phyloP scores from a whole-genome alignment of 345 rosid species.

The Citrus inodora region DNA sequence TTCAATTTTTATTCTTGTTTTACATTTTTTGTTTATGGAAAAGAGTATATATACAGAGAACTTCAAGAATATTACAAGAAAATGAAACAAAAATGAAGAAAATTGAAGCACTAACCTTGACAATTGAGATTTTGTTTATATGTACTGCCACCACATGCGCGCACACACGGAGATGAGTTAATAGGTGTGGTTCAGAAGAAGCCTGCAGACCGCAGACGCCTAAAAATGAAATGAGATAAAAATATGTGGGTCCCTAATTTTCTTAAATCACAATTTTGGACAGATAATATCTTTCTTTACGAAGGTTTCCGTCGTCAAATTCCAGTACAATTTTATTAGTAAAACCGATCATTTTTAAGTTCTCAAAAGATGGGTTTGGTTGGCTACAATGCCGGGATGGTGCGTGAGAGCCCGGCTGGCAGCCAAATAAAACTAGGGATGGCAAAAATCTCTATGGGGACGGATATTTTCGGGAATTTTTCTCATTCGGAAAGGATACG shows the following conservation, averaged over 20 bases:
- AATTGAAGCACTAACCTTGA: slow-evolving; percentile 3
- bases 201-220: background rate
- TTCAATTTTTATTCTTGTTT: background rate
- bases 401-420: too few relatives aligned
- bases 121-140: background rate
- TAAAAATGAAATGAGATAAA: background rate
- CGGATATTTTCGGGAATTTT: too few relatives aligned
- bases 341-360: too few relatives aligned
- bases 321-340: background rate
- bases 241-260: background rate
- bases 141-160: background rate
- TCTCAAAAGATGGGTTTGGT: too few relatives aligned
- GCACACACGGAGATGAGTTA: background rate
- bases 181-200: background rate
- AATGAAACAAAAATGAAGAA: background rate
- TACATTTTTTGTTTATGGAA: too few relatives aligned
- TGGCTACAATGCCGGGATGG: too few relatives aligned
- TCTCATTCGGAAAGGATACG: too few relatives aligned
- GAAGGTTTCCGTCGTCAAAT: background rate
- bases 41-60: too few relatives aligned
- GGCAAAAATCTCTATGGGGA: too few relatives aligned
- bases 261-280: background rate
- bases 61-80: background rate
- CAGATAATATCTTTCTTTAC: background rate
- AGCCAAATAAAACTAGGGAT: too few relatives aligned